Evolutionary conservation across 139 green algal species (phyloP), one percentile per base, ranked within the genome.

Genomic region (Tetratostichococcus sp.): DNA sequence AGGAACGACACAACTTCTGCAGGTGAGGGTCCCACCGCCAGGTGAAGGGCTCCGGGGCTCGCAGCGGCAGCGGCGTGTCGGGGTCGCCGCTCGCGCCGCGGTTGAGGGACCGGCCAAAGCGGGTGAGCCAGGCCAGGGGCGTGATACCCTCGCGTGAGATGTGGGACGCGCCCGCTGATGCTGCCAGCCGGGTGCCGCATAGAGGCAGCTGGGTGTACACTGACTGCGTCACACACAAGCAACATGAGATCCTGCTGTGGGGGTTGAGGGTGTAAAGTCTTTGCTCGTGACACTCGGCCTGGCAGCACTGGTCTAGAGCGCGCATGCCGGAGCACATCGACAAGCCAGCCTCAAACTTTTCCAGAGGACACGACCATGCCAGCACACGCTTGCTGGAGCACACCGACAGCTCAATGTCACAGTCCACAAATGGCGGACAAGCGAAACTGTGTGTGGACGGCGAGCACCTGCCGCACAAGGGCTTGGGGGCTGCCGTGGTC

Each of bases 401-500:
- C n/a, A n/a, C n/a, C n/a, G n/a, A n/a, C n/a, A n/a, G n/a, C n/a
- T n/a, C n/a, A n/a, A n/a, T n/a, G n/a, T n/a, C 28, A 5, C 50
- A 62, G 14, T 62, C 11, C 50, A n/a, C n/a, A n/a, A n/a, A n/a
- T n/a, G n/a, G n/a, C n/a, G n/a, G n/a, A n/a, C n/a, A n/a, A n/a
- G n/a, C n/a, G n/a, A n/a, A n/a, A n/a, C n/a, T n/a, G n/a, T n/a
- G n/a, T n/a, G n/a, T n/a, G n/a, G n/a, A n/a, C n/a, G n/a, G n/a
- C n/a, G 16, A 87, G 32, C 0, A 83, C 83, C 74, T 90, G 83
- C 22, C 82, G 78, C n/a, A 90, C 78, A n/a, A 90, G 83, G 11
- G 74, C 71, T 0, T 62, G 35, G 0, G 80, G 59, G 3, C 65
- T 76, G 35, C 85, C 85, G 71, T 90, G 85, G 32, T 86, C 79